Evolutionary conservation across 805 yeast genomes (phyloP).

Genomic region (Isabelozyma gotoi): DNA sequence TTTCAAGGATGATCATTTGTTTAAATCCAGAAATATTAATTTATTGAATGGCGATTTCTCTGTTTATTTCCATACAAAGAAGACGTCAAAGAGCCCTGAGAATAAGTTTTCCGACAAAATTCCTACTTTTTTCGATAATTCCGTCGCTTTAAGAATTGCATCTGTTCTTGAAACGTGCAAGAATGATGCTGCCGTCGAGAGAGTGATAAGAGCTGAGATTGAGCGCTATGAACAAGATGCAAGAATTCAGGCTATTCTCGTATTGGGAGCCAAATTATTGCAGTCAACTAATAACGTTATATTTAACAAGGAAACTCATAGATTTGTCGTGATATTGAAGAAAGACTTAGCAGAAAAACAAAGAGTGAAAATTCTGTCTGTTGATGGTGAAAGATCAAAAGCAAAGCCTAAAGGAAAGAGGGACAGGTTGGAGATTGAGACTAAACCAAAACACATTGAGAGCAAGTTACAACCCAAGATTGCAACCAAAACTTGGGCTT

Average conservation of each 20-base stretch:
- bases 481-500: slow-evolving; percentile 1
- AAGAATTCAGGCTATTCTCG: slow-evolving; percentile 25
- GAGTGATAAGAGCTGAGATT: slow-evolving; percentile 6
- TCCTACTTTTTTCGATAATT: slow-evolving; percentile 1
- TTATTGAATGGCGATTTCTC: slow-evolving; percentile 21
- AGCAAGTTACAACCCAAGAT: background rate
- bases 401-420: background rate
- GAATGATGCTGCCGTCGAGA: background rate
- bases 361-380: background rate
- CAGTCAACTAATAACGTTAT: background rate
- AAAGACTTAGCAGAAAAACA: too few relatives aligned
- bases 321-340: background rate
- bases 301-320: background rate
- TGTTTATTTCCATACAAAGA: slow-evolving; percentile 1
- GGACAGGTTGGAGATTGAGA: background rate
- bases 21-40: slow-evolving; percentile 21
- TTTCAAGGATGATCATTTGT: slow-evolving; percentile 55
- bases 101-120: background rate
- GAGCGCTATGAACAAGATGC: slow-evolving; percentile 24
- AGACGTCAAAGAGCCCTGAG: background rate
- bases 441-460: background rate
- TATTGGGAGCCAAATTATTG: slow-evolving; percentile 16
- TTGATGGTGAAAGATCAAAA: background rate
- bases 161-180: background rate
- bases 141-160: background rate